A percentile compares a stretch with the other conserved stretches of the same genome.
Evolutionary conservation across 768 basidiomycete species (phyloP).

Genomic region (Hydnomerulius pinastri): DNA sequence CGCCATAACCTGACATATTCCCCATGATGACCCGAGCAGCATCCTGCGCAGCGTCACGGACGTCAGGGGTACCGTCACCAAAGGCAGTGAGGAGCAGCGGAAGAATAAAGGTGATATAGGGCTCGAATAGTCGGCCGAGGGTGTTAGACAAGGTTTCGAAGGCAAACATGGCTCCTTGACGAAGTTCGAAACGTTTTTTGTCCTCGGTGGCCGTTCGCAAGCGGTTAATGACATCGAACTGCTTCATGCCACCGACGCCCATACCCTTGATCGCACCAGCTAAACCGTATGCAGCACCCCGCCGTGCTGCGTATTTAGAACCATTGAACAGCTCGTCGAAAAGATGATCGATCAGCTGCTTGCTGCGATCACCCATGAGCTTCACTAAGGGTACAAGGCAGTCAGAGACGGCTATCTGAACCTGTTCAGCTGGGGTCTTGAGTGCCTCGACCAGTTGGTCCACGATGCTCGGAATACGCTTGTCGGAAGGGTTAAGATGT

Average conservation of each 20-base stretch:
- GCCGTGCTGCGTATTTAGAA: conserved; percentile 87
- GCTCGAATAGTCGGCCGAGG: conserved; percentile 90
- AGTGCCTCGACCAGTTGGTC: conserved; percentile 86
- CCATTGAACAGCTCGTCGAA: conserved; percentile 76
- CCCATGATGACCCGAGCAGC: conserved; percentile 94
- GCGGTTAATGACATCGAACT: conserved; percentile 74
- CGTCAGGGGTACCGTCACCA: conserved; percentile 84
- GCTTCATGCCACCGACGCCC: conserved; percentile 83
- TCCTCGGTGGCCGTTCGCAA: conserved; percentile 80
- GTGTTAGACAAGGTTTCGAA: conserved; percentile 89
- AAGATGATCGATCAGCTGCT: conserved; percentile 70
- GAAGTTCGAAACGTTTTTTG: conserved; percentile 82
- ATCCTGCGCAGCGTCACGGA: conserved; percentile 92
- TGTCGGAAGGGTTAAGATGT: conserved; percentile 77
- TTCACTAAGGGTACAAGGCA: conserved; percentile 88
- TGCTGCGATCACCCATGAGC: conserved; percentile 52
- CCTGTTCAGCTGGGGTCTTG: conserved; percentile 93
- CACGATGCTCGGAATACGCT: conserved; percentile 78
- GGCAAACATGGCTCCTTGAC: conserved; percentile 94
- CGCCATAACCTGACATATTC: conserved; percentile 90
- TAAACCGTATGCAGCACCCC: conserved; percentile 96
- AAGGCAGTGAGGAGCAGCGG: conserved; percentile 83
- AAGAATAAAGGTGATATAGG: conserved; percentile 83
- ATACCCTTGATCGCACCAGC: conserved; percentile 92
- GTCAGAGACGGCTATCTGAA: conserved; percentile 95